phyloP scores from a whole-genome alignment of 768 basidiomycete species.

The Kwoniella shandongensis region DNA sequence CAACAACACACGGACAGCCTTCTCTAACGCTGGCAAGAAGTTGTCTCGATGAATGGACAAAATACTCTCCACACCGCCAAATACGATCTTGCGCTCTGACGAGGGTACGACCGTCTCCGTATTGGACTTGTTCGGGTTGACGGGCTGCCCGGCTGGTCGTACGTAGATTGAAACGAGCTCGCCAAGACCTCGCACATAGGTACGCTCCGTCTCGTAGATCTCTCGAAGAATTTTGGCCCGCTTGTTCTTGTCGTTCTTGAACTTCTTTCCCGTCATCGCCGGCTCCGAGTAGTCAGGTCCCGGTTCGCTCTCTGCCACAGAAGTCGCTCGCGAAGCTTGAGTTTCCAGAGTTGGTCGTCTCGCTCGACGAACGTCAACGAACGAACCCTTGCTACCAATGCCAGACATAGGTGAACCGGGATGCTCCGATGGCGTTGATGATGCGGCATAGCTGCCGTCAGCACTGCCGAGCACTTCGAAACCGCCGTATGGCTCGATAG shows the following conservation, averaged over 20 bases:
- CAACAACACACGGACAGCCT: conserved; percentile 70
- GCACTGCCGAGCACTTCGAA: conserved; percentile 31
- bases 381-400: conserved; percentile 9
- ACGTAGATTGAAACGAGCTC: conserved; percentile 96
- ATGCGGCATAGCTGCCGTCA: conserved; percentile 18
- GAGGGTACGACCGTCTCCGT: conserved; percentile 84
- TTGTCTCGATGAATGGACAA: conserved; percentile 90
- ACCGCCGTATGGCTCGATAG: conserved; percentile 57
- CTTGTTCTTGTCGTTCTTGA: conserved; percentile 85
- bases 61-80: conserved; percentile 82
- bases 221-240: conserved; percentile 81
- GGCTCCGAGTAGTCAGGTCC: conserved; percentile 9
- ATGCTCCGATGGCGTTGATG: conserved; percentile 13
- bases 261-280: conserved; percentile 60
- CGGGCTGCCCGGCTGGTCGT: conserved; percentile 71
- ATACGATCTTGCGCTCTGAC: conserved; percentile 84
- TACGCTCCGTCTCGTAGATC: conserved; percentile 89
- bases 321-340: conserved; percentile 15
- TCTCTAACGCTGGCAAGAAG: conserved; percentile 86
- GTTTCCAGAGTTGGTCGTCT: conserved; percentile 33
- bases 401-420: conserved; percentile 25
- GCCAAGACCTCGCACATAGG: conserved; percentile 89
- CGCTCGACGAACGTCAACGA: conserved; percentile 21
- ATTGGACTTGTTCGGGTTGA: conserved; percentile 65
- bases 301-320: conserved; percentile 20